These are phyloP conservation scores for Penstemon newberryi DNA, from an alignment of 257 asterid species.

Conservation along the genomic window DNA sequence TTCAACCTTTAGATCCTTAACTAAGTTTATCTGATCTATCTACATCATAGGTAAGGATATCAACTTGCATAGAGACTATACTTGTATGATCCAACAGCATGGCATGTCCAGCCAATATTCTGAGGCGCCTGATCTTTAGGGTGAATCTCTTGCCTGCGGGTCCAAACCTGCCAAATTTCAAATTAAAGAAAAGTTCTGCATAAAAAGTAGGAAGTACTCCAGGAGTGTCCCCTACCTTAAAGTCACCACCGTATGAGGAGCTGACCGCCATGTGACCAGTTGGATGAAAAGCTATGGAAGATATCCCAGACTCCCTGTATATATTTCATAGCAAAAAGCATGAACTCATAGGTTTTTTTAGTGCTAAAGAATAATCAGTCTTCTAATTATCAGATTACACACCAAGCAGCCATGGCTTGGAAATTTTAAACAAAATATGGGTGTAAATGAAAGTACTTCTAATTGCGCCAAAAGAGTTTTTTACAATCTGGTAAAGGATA, in stretches of 20 bases:
- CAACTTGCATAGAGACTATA: constrained; percentile 32
- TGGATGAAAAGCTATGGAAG: constrained; percentile 81
- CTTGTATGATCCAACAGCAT: constrained; percentile 98
- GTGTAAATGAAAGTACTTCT: constrained; percentile 4
- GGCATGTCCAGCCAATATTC: constrained; percentile 85
- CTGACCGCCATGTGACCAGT: constrained; percentile 72
- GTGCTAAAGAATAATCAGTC: not conserved
- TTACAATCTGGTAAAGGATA: constrained; percentile 24
- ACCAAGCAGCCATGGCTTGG: not conserved
- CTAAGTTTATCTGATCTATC: constrained; percentile 2
- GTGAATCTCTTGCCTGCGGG: constrained; percentile 38
- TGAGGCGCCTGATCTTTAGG: constrained; percentile 42
- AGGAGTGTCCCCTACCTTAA: constrained; percentile 59
- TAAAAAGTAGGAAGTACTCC: not conserved
- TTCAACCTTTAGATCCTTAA: not conserved
- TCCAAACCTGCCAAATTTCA: constrained; percentile 66
- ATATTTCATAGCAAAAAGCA: constrained; percentile 22
- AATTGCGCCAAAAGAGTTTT: constrained; percentile 8
- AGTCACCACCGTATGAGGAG: constrained; percentile 82
- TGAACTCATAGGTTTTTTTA: constrained; percentile 11
- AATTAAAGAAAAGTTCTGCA: constrained; percentile 18
- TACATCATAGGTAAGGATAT: constrained; percentile 14
- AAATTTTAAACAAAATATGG: constrained; percentile 2
- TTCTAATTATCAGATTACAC: constrained; percentile 11
- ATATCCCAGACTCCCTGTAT: constrained; percentile 67